Base-by-base conservation (phyloP, 371 early-diverging fungal species). In the Mortierella sp. region DNA sequence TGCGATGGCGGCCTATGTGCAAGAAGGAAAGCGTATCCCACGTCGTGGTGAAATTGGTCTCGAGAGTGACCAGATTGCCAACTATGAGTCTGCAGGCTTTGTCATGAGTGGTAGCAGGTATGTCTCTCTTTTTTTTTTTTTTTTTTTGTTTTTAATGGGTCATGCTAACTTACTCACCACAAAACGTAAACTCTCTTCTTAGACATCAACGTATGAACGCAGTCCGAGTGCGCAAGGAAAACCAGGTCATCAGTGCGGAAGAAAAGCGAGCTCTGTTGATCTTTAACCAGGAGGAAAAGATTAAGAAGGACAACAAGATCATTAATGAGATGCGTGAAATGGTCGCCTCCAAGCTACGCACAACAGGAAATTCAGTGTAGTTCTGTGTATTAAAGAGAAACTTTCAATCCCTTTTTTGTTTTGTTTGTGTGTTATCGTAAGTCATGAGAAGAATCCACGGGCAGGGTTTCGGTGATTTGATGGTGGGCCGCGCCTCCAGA, bases 11-110 rank as follows among this genome's bases (percentile, higher is more conserved):
- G 90, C 94, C 1, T 97, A 92, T 84, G 92, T 96, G 11, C 94
- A 95, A 70, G 87, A 92, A 47, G 97, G 97, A 45, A 96, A 97
- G 83, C 94, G 98, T 80, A 97, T 98, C 69, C 98, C 98, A 16
- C 93, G 98, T 44, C 93, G 98, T 86, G 98, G 98, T 87, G 98
- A 98, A 85, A 96, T 98, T 81, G 97, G 97, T 50, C 81, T 97
- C 19, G 90, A 90, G 61, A 89, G 93, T 56, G 86, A 92, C 26
- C 86, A 95, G 81, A 98, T 98, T 77, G 88, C 90, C 64, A 81
- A 88, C 16, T 95, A 87, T 81, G 98, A 98, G 81, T 80, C 81
- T n/a, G 92, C 90, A 0, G 98, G 98, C 23, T 98, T 89, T 82
- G 98, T 97, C 18, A 98, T 98, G 98, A 93, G 93, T 68, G 98